phyloP scores from a whole-genome alignment of 2,329 filamentous ascomycete species.

The Neoarthrinium moseri region DNA sequence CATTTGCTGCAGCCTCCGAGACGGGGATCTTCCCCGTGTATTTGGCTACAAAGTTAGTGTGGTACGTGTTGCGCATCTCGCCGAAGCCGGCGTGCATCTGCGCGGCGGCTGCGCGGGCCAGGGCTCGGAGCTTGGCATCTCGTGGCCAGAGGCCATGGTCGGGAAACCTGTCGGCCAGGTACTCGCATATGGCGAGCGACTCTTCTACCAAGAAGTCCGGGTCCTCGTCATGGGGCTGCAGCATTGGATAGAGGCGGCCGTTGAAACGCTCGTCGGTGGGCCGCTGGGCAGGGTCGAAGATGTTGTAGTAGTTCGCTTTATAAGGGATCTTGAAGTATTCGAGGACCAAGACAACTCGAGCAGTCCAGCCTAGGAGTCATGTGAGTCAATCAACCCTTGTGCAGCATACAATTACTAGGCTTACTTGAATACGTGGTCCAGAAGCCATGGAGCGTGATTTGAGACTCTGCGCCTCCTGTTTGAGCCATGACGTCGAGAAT shows the following conservation, averaged over 20 bases:
- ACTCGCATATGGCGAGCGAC: slow-evolving; percentile 47
- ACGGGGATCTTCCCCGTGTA: slow-evolving; percentile 23
- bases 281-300: slow-evolving; percentile 22
- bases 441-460: background rate
- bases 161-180: slow-evolving; percentile 41
- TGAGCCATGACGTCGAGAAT: background rate
- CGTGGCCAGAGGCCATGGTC: slow-evolving; percentile 37
- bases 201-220: slow-evolving; percentile 38
- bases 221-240: slow-evolving; percentile 39
- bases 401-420: background rate
- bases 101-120: slow-evolving; percentile 41
- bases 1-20: slow-evolving; percentile 15
- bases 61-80: slow-evolving; percentile 38
- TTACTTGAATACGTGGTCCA: slow-evolving; percentile 7
- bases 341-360: slow-evolving; percentile 32
- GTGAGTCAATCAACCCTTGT: background rate
- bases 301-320: slow-evolving; percentile 34
- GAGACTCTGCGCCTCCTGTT: background rate
- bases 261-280: slow-evolving; percentile 31
- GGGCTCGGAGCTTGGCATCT: slow-evolving; percentile 36
- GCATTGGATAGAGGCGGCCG: slow-evolving; percentile 34
- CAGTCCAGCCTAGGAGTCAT: slow-evolving; percentile 18
- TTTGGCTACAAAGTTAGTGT: slow-evolving; percentile 36
- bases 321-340: slow-evolving; percentile 42
- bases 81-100: slow-evolving; percentile 47